These are phyloP conservation scores for Galerina marginata DNA, from an alignment of 768 basidiomycete genomes.

Conservation along the genomic window DNA sequence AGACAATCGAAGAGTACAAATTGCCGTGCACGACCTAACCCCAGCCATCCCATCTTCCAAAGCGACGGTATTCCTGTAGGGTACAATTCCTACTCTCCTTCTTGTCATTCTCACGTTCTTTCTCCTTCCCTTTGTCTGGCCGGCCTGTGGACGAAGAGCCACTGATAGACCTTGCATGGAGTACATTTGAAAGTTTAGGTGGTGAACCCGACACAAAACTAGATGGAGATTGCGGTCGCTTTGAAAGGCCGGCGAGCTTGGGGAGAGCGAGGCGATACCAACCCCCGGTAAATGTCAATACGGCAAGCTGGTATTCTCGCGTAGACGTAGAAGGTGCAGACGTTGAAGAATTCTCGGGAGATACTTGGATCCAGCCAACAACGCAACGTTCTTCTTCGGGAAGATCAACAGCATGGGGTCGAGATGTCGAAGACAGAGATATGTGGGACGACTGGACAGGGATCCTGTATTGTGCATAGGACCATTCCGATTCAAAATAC, in stretches of 20 bases:
- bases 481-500: slow-evolving; percentile 97
- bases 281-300: slow-evolving; percentile 87
- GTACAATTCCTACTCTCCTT: slow-evolving; percentile 70
- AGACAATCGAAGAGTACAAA: background rate
- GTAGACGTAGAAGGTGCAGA: slow-evolving; percentile 15
- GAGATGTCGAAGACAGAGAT: slow-evolving; percentile 72
- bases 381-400: slow-evolving; percentile 85
- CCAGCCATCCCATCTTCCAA: slow-evolving; percentile 93
- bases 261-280: slow-evolving; percentile 88
- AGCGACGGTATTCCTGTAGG: slow-evolving; percentile 79
- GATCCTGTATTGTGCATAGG: slow-evolving; percentile 90
- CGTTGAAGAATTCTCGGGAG: slow-evolving; percentile 41
- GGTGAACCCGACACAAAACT: slow-evolving; percentile 42
- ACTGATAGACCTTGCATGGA: slow-evolving; percentile 54
- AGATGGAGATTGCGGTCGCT: slow-evolving; percentile 15
- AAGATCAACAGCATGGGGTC: slow-evolving; percentile 61
- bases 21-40: slow-evolving; percentile 36
- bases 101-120: slow-evolving; percentile 58
- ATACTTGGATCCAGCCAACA: slow-evolving; percentile 81
- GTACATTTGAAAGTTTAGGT: slow-evolving; percentile 39
- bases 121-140: slow-evolving; percentile 65
- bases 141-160: slow-evolving; percentile 55
- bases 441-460: slow-evolving; percentile 86
- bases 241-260: slow-evolving; percentile 27
- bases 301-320: slow-evolving; percentile 77